Evolutionary conservation across 768 basidiomycete species (phyloP), one percentile per base, ranked within the genome.

Genomic region (Boletus vermiculosoides): DNA sequence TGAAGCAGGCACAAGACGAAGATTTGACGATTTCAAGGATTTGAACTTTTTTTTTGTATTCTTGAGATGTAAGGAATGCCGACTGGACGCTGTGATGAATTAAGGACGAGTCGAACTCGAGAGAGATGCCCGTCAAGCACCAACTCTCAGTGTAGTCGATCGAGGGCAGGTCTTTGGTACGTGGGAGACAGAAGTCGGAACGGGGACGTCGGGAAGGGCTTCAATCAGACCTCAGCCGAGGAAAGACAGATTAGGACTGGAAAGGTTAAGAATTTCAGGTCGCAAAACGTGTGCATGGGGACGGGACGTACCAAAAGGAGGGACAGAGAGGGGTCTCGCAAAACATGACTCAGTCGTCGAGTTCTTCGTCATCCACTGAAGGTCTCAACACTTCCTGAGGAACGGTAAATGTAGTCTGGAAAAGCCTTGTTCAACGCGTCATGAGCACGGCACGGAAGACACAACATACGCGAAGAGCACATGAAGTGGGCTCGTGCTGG

Each of bases 171-270:
- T 22, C 13, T 22, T 22, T 5, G 7, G 41, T 44, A 16, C 18
- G 18, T 25, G 22, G 44, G 23, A 2, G 20, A 15, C 39, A 57
- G 8, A n/a, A n/a, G 8, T 10, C 42, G 28, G 55, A 18, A 23
- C 42, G 16, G 22, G 18, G 45, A 41, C 9, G 45, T 34, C 20
- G 12, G 34, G 25, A 25, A 18, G 18, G 16, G 31, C 22, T 33
- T 20, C 30, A 16, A 28, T 45, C 13, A 20, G 34, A 55, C 31
- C 39, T 47, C 30, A 18, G 36, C 34, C 10, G 13, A 31, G 13
- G 13, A 49, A 71, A 22, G 22, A 71, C 16, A 44, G 39, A 16
- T 42, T 13, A 23, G 57, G 40, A 42, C 56, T 57, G 10, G 5
- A 16, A 31, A 8, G 23, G 22, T 40, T 54, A n/a, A 31, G 13